Conservation (phyloP, 768 basidiomycete genomes). For the Lactifluus echinatus region DNA sequence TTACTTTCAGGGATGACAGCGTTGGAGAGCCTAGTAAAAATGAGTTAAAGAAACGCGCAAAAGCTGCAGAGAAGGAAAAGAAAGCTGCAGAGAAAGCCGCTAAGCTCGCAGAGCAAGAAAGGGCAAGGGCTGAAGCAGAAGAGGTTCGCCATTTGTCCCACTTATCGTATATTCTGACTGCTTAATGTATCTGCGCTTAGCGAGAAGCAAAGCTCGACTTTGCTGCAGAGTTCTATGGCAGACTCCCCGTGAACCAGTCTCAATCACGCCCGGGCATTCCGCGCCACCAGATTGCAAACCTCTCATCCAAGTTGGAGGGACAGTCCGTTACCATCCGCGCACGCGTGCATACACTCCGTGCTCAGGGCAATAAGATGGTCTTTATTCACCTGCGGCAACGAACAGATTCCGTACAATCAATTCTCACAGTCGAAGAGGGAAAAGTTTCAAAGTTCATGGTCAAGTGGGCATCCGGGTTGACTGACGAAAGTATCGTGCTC, state of each 20-base stretch:
- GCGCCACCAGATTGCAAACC: constrained; percentile 54
- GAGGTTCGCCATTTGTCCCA: constrained; percentile 33
- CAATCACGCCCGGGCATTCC: constrained; percentile 57
- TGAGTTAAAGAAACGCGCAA: constrained; percentile 86
- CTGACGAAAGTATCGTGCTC: constrained; percentile 85
- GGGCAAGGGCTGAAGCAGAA: constrained; percentile 57
- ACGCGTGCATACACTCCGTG: constrained; percentile 83
- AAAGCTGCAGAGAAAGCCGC: constrained; percentile 83
- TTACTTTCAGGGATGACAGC: background rate
- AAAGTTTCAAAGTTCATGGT: constrained; percentile 96
- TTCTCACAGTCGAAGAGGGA: constrained; percentile 61
- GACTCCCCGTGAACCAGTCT: constrained; percentile 85
- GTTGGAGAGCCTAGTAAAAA: constrained; percentile 64
- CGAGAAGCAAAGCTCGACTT: constrained; percentile 47
- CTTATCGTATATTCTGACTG: background rate
- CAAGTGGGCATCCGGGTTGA: constrained; percentile 74
- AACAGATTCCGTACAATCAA: constrained; percentile 77
- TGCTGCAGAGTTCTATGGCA: constrained; percentile 74
- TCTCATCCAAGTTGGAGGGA: constrained; percentile 56
- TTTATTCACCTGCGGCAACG: constrained; percentile 90
- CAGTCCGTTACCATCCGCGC: constrained; percentile 79
- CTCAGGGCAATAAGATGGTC: constrained; percentile 92
- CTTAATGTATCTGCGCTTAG: background rate
- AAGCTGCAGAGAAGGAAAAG: constrained; percentile 83
- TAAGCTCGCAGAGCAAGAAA: constrained; percentile 64